Evolutionary conservation across 768 basidiomycete species (phyloP).

Genomic region (Pleurotus salmoneostramineus): DNA sequence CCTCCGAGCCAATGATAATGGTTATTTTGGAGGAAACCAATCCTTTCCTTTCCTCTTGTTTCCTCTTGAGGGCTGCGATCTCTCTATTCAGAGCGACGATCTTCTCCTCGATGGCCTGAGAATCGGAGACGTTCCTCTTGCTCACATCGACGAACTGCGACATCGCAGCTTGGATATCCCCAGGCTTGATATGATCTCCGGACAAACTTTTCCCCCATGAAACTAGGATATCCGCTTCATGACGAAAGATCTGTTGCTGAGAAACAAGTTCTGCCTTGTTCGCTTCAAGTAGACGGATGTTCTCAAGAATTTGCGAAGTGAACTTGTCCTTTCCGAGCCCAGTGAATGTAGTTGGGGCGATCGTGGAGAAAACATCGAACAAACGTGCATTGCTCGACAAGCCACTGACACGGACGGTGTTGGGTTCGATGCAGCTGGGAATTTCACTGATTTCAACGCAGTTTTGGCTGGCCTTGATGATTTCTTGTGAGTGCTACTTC

Average conservation of each 20-base stretch:
- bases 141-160: conserved; percentile 35
- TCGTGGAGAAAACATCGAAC: conserved; percentile 52
- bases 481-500: background rate
- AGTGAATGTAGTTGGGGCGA: conserved; percentile 11
- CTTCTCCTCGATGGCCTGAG: conserved; percentile 32
- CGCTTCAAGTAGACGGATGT: conserved; percentile 30
- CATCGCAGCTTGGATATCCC: conserved; percentile 36
- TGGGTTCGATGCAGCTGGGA: conserved; percentile 44
- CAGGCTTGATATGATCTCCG: conserved; percentile 35
- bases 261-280: conserved; percentile 31
- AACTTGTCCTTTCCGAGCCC: conserved; percentile 4
- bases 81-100: conserved; percentile 34
- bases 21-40: conserved; percentile 29
- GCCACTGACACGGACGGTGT: conserved; percentile 51
- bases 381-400: conserved; percentile 39
- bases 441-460: conserved; percentile 47
- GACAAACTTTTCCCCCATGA: conserved; percentile 39
- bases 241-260: conserved; percentile 33
- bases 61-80: conserved; percentile 31
- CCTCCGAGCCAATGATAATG: conserved; percentile 38
- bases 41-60: conserved; percentile 30
- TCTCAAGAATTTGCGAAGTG: conserved; percentile 24
- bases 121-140: conserved; percentile 26
- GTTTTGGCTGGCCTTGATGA: conserved; percentile 45
- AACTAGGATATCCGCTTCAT: conserved; percentile 37